Conservation (phyloP, 495 filamentous ascomycete species). For the Neurospora cerealis region DNA sequence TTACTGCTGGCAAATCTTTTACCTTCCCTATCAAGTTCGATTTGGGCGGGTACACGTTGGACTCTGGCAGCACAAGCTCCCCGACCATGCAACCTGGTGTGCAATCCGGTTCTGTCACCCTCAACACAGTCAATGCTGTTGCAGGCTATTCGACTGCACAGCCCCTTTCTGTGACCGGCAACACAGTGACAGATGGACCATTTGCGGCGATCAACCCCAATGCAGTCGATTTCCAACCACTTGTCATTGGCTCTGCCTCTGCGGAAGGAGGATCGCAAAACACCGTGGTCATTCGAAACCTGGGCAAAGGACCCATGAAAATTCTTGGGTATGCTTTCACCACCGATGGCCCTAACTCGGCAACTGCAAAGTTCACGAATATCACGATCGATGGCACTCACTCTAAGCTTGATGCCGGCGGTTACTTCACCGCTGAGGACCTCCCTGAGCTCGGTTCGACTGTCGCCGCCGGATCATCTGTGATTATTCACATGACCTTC, state of each 20-base stretch:
- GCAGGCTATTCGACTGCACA: constrained; percentile 20
- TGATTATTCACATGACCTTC: constrained; percentile 22
- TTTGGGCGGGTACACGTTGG: constrained; percentile 18
- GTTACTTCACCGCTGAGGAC: constrained; percentile 21
- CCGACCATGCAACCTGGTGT: constrained; percentile 11
- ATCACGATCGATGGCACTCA: constrained; percentile 14
- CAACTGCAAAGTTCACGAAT: constrained; percentile 12
- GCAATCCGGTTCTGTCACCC: constrained; percentile 15
- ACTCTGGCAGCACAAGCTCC: constrained; percentile 13
- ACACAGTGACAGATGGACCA: constrained; percentile 10
- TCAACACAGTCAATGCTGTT: constrained; percentile 10
- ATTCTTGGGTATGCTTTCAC: constrained; percentile 27
- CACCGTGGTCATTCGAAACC: constrained; percentile 28
- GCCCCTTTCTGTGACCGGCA: constrained; percentile 20
- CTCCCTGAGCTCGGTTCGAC: constrained; percentile 17
- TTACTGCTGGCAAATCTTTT: constrained; percentile 23
- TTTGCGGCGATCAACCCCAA: constrained; percentile 27
- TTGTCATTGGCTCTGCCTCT: constrained; percentile 20
- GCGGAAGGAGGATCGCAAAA: constrained; percentile 15
- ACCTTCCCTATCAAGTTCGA: constrained; percentile 28
- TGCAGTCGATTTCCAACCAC: constrained; percentile 26
- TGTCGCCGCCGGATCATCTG: constrained; percentile 15
- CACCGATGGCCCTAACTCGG: constrained; percentile 10
- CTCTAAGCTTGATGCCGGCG: constrained; percentile 8
- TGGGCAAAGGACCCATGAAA: constrained; percentile 21